Evolutionary conservation across 2,329 filamentous ascomycete genomes (phyloP).

Genomic region (Colletotrichum sp.): DNA sequence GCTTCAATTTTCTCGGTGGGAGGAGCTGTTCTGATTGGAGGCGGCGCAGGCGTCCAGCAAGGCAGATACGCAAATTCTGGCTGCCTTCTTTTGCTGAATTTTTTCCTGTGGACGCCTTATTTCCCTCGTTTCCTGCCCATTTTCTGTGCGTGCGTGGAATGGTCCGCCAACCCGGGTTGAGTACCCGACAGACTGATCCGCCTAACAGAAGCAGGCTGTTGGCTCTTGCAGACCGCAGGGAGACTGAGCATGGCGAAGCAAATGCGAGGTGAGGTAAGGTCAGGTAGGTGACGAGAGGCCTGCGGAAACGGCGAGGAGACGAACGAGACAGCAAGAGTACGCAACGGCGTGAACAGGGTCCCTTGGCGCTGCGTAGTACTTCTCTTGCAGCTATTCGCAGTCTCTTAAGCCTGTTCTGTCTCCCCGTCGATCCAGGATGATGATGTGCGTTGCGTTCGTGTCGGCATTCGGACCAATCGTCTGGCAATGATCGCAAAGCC

Average conservation of each 20-base stretch:
- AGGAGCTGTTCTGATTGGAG: conserved; percentile 2
- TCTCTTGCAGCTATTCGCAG: conserved; percentile 6
- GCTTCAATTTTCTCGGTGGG: conserved; percentile 8
- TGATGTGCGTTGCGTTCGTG: conserved; percentile 6
- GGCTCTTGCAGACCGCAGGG: not conserved
- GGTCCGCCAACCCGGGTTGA: conserved; percentile 8
- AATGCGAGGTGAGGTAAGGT: not conserved
- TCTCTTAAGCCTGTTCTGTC: not conserved
- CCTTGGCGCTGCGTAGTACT: conserved; percentile 18
- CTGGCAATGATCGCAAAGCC: not conserved
- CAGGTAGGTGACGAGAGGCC: not conserved
- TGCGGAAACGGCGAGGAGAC: not conserved
- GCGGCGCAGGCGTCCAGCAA: conserved; percentile 15
- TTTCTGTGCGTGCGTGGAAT: not conserved
- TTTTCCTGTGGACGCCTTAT: conserved; percentile 1
- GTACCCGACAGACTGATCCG: conserved; percentile 12
- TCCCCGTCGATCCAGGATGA: conserved; percentile 1
- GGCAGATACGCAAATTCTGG: conserved; percentile 9
- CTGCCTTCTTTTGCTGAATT: not conserved
- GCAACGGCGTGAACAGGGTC: not conserved
- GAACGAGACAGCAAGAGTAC: not conserved
- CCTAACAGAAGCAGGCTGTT: not conserved
- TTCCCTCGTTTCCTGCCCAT: not conserved
- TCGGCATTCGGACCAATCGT: not conserved
- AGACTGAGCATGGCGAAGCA: not conserved